phyloP scores from a whole-genome alignment of 345 rosid genomes.

The Camelina neglecta region DNA sequence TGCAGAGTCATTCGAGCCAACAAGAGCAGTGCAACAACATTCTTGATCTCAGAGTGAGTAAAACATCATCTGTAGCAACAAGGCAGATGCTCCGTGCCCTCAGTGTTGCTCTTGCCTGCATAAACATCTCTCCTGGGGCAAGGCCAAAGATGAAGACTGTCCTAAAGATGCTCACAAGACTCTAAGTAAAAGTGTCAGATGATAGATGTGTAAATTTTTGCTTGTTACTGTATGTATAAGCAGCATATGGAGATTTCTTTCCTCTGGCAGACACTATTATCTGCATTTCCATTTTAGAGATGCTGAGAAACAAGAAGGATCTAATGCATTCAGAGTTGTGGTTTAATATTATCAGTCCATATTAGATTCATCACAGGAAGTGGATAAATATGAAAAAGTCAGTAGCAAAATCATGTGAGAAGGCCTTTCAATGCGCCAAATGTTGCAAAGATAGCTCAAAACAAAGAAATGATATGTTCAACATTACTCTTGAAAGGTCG shows the following conservation, averaged over 20 bases:
- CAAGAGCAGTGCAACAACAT: constrained; percentile 61
- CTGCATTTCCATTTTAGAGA: constrained; percentile 29
- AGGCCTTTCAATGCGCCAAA: constrained; percentile 22
- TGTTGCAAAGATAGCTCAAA: constrained; percentile 29
- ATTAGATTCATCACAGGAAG: constrained; percentile 8
- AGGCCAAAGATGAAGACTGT: constrained; percentile 92
- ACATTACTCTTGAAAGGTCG: constrained; percentile 29
- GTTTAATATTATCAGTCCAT: neutral
- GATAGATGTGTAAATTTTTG: constrained; percentile 26
- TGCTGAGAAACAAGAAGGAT: constrained; percentile 2
- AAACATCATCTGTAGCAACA: constrained; percentile 57
- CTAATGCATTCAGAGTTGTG: constrained; percentile 24
- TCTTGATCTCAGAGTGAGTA: constrained; percentile 69
- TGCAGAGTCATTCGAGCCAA: constrained; percentile 51
- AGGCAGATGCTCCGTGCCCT: constrained; percentile 82
- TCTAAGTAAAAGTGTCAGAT: constrained; percentile 44
- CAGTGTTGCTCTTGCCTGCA: constrained; percentile 75
- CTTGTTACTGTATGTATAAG: constrained; percentile 17
- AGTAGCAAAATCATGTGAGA: constrained; percentile 18
- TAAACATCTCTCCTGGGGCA: constrained; percentile 61
- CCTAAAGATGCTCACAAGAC: constrained; percentile 64
- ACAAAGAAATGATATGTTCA: constrained; percentile 33
- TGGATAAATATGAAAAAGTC: constrained; percentile 13
- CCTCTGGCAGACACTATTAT: neutral
- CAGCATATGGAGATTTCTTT: constrained; percentile 6